Conservation (phyloP, 75 land plant species). For the Picea sitchensis region DNA sequence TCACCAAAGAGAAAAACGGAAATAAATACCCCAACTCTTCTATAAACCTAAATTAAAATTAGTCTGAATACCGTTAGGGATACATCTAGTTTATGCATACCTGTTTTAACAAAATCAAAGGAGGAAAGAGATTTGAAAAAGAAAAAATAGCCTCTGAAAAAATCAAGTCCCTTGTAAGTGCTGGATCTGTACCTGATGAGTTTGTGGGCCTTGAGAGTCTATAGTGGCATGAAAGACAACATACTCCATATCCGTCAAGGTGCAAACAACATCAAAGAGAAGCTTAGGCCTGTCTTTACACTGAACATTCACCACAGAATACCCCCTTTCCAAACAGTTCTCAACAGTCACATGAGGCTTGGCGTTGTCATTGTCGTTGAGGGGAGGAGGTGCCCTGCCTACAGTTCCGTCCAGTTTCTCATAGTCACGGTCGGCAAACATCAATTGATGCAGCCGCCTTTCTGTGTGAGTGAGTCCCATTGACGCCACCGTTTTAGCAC, state of each 20-base stretch:
- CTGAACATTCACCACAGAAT: conserved; percentile 76
- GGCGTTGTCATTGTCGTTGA: conserved; percentile 17
- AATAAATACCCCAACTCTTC: no score
- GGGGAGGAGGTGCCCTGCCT: background rate
- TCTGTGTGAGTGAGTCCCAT: conserved; percentile 52
- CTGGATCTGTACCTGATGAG: conserved; percentile 44
- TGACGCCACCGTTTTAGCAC: conserved; percentile 44
- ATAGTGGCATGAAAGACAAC: conserved; percentile 86
- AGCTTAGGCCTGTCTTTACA: conserved; percentile 87
- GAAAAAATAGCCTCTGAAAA: background rate
- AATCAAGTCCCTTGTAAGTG: background rate
- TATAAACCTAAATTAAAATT: no score
- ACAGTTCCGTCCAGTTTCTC: conserved; percentile 1
- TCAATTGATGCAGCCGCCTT: conserved; percentile 70
- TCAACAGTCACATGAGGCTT: conserved; percentile 25
- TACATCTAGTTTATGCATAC: no score
- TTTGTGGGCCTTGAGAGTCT: conserved; percentile 41
- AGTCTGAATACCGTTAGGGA: no score
- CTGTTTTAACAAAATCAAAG: no score
- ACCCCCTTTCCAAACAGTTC: conserved; percentile 61
- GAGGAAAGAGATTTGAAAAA: background rate
- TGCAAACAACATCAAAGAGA: conserved; percentile 90
- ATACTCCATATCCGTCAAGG: conserved; percentile 95
- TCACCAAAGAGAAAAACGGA: background rate
- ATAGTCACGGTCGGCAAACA: conserved; percentile 69